Base-by-base conservation (phyloP, 345 rosid genomes). In the Sisymbrium altissimum region DNA sequence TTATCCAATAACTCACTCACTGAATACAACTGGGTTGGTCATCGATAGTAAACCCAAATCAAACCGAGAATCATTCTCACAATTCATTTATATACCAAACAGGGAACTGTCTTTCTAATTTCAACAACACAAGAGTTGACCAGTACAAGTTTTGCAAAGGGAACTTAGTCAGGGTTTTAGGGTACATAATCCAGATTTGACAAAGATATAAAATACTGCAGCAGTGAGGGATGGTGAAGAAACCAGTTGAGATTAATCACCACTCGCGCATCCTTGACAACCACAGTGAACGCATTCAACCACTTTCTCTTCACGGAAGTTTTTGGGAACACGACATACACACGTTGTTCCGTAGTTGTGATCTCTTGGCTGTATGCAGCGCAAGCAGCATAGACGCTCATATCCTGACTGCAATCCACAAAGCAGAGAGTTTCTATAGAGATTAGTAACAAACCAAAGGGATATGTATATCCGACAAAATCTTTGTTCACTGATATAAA, bases 251-350 rank as follows among this genome's bases (percentile, higher is more conserved):
- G 59, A 54, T 10, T 69, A 88, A 79, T 93, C 94, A 19, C 91
- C 94, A 72, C 96, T 89, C 0, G 96, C 94, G 50, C 97, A 89
- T 36, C 97, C 96, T 72, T 76, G 77, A 48, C 94, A 91, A 12
- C 97, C 97, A 30, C 97, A 91, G 76, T 88, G 97, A 56, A 88
- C 92, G 17, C 94, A 88, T 76, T 88, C 97, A 13, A 91, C 83
- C 14, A 81, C 91, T 79, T 91, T 82, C 87, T 93, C 97, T 84
- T 93, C 94, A 78, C 94, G 83, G 64, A 89, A 70, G 80, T 91
- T 75, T 76, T 84, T 87, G 11, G 94, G 94, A 23, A 93, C 96
- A 54, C 94, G 83, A 23, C 97, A 88, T 23, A 91, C 89, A 15
- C 97, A 93, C 0, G 96, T 88, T 6, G 96, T 86, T 60, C 86